A percentile compares a stretch with the other conserved stretches of the same genome.
Evolutionary conservation across 768 basidiomycete species (phyloP).

Genomic region (Lactifluus echinatus): DNA sequence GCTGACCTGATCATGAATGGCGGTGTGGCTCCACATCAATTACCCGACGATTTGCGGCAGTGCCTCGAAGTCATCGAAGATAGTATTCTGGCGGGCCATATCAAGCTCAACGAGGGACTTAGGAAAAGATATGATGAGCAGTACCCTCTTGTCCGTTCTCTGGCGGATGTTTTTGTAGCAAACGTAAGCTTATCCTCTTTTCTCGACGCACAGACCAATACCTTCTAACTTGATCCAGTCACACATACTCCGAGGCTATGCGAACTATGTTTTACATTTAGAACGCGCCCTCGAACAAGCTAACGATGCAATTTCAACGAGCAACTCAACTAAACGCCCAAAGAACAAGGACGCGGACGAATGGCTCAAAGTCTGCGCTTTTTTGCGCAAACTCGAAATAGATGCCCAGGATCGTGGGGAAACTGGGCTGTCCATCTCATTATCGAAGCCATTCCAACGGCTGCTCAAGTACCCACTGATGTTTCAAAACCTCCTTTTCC

Average conservation of each 20-base stretch:
- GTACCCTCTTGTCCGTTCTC: slow-evolving; percentile 83
- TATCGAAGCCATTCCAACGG: slow-evolving; percentile 96
- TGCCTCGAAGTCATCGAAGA: slow-evolving; percentile 83
- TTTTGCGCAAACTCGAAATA: slow-evolving; percentile 70
- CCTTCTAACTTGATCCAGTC: slow-evolving; percentile 43
- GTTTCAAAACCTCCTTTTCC: slow-evolving; percentile 94
- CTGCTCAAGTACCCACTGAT: slow-evolving; percentile 94
- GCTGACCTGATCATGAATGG: slow-evolving; percentile 35
- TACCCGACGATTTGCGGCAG: slow-evolving; percentile 81
- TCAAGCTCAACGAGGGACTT: slow-evolving; percentile 74
- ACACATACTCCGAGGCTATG: slow-evolving; percentile 89
- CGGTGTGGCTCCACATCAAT: slow-evolving; percentile 60
- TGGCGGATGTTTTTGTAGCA: slow-evolving; percentile 93
- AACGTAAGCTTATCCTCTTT: slow-evolving; percentile 49
- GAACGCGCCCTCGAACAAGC: slow-evolving; percentile 86
- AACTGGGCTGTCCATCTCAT: slow-evolving; percentile 87
- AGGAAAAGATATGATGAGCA: slow-evolving; percentile 92
- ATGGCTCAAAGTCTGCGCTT: slow-evolving; percentile 69
- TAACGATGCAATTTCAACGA: slow-evolving; percentile 62
- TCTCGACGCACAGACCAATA: slow-evolving; percentile 3
- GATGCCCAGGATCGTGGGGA: slow-evolving; percentile 80
- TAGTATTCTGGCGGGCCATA: slow-evolving; percentile 85
- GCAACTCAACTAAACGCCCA: slow-evolving; percentile 59
- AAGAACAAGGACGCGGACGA: slow-evolving; percentile 76
- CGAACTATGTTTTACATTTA: slow-evolving; percentile 88